These are phyloP conservation scores for Yamadazyma spencermartinsiae DNA, from an alignment of 1,139 yeast species.

Conservation along the genomic window DNA sequence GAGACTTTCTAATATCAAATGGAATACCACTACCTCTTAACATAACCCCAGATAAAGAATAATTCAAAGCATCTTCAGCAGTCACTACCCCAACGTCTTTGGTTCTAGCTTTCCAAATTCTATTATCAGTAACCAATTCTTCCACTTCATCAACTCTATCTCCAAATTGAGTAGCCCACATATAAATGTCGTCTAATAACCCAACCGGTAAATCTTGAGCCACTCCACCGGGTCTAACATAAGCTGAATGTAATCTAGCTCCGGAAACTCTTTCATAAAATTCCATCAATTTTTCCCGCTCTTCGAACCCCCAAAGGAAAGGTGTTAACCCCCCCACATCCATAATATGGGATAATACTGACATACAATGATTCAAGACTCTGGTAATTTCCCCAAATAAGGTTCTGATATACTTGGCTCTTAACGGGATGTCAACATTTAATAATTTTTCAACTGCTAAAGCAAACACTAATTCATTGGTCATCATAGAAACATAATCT, in stretches of 20 bases:
- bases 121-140: slow-evolving; percentile 85
- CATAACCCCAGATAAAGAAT: slow-evolving; percentile 84
- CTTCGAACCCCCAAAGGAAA: slow-evolving; percentile 93
- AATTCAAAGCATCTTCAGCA: slow-evolving; percentile 86
- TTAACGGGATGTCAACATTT: slow-evolving; percentile 80
- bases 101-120: slow-evolving; percentile 92
- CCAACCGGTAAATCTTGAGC: slow-evolving; percentile 88
- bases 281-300: slow-evolving; percentile 91
- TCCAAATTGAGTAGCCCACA: slow-evolving; percentile 97
- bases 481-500: slow-evolving; percentile 91
- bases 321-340: slow-evolving; percentile 95
- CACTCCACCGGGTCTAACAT: slow-evolving; percentile 91
- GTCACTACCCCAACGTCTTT: slow-evolving; percentile 76
- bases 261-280: slow-evolving; percentile 91
- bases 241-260: slow-evolving; percentile 86
- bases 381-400: slow-evolving; percentile 88
- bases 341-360: slow-evolving; percentile 86
- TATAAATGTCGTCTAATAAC: slow-evolving; percentile 82
- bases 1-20: slow-evolving; percentile 81
- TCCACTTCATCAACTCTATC: slow-evolving; percentile 90
- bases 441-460: slow-evolving; percentile 84
- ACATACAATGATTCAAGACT: slow-evolving; percentile 82
- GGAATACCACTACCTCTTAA: slow-evolving; percentile 90
- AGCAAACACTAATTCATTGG: slow-evolving; percentile 84
- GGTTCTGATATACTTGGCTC: slow-evolving; percentile 84